phyloP scores from a whole-genome alignment of 2,329 filamentous ascomycete species.

The Colletotrichum shisoi region DNA sequence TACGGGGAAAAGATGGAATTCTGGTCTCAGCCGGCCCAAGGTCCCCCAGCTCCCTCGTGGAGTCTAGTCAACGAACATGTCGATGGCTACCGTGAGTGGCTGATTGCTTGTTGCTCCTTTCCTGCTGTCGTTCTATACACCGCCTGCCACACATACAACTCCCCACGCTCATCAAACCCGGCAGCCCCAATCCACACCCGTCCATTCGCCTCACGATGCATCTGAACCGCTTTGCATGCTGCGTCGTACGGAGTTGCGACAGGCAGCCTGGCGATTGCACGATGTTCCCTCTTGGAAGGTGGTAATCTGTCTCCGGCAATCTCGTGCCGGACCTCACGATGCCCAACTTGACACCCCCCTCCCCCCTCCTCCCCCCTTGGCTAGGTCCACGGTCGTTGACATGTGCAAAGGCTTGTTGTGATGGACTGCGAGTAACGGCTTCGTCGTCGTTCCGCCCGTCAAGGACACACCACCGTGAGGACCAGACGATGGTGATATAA shows the following conservation, averaged over 20 bases:
- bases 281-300: constrained; percentile 38
- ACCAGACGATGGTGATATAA: constrained; percentile 34
- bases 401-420: constrained; percentile 14
- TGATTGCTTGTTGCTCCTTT: constrained; percentile 2
- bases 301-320: constrained; percentile 30
- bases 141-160: neutral
- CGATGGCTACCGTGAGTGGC: constrained; percentile 1
- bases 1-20: constrained; percentile 1
- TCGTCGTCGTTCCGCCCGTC: neutral
- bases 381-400: neutral
- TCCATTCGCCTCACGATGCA: constrained; percentile 24
- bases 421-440: constrained; percentile 1
- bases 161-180: constrained; percentile 13
- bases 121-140: constrained; percentile 1
- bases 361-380: neutral
- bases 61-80: constrained; percentile 6
- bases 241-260: constrained; percentile 21
- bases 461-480: neutral
- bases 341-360: neutral
- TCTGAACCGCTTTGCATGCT: neutral
- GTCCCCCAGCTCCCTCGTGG: neutral
- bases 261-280: constrained; percentile 23
- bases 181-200: neutral
- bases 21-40: neutral
- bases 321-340: constrained; percentile 28